Evolutionary conservation across 768 basidiomycete species (phyloP), one percentile per base, ranked within the genome.

Genomic region (Kwoniella newhampshirensis): DNA sequence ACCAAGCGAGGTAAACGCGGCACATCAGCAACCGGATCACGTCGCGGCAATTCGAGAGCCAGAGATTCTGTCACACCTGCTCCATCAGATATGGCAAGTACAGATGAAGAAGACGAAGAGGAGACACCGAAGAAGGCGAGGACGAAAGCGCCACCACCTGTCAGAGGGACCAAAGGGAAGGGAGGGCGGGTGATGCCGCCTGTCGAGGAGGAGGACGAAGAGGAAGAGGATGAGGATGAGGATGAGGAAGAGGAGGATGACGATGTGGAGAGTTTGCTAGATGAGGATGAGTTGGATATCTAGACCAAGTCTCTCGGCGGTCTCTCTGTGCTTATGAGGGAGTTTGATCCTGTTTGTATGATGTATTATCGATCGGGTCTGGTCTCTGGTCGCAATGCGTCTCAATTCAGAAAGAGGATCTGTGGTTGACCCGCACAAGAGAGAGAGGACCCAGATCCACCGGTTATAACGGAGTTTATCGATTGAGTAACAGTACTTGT

Each of bases 181-280:
- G 35, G 35, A n/a, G 26, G 28, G 46, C 37, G 20, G 21, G 28
- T 20, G 46, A 57, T 48, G 54, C 46, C 41, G n/a, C n/a, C 20
- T 18, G 46, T 48, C 6, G 46, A 51, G 28, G 48, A 51, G 40
- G 63, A 51, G 30, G 54, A 49, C 20, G 63, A 51, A n/a, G 61
- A 57, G 2, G 36, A 25, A n/a, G 51, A 32, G 25, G 51, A 53
- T 11, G 28, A 26, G 9, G 53, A 45, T 2, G n/a, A 60, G 49
- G 53, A 60, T 15, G 59, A 56, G 41, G 64, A 58, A 17, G 54
- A 63, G 30, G 66, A 62, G 39, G 57, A 60, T 46, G 62, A 64
- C 8, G 64, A 68, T 20, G 57, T 57, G 30, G 63, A 67, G 60
- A 66, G 54, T 54, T 11, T 57, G 15, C n/a, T 50, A 17, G 54